Conservation (phyloP, 495 filamentous ascomycete species). For the Talaromyces liani region DNA sequence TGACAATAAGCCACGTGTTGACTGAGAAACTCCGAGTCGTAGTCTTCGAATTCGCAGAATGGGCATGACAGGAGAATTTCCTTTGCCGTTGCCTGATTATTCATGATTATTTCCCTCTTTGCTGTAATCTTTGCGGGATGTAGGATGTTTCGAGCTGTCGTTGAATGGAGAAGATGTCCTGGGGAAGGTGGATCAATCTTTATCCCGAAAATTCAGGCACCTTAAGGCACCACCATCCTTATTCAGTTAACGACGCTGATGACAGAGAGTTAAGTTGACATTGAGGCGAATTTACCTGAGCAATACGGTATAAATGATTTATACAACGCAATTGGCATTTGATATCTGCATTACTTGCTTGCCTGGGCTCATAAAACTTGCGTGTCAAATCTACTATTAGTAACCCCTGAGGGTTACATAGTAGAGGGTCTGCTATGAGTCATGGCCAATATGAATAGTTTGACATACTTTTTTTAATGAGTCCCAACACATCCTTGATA, state of each 20-base stretch:
- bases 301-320: not conserved
- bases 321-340: not conserved
- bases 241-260: not conserved
- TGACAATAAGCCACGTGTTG: conserved; percentile 51
- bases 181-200: not conserved
- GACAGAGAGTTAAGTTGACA: not conserved
- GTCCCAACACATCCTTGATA: not conserved
- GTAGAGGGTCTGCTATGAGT: not conserved
- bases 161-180: not conserved
- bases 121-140: not conserved
- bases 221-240: not conserved
- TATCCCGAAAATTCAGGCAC: not conserved
- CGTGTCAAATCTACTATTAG: not conserved
- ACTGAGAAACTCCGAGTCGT: conserved; percentile 38
- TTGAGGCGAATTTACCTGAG: not conserved
- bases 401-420: not conserved
- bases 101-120: not conserved
- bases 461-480: not conserved
- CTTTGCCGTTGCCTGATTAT: conserved; percentile 9
- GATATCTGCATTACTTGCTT: not conserved
- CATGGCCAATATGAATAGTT: not conserved
- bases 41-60: conserved; percentile 47
- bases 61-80: conserved; percentile 32
- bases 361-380: not conserved
- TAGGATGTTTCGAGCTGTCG: not conserved